Evolutionary conservation across 148 eudicot genomes (phyloP), one percentile per base, ranked within the genome.

Genomic region (Fagopyrum homotropicum): DNA sequence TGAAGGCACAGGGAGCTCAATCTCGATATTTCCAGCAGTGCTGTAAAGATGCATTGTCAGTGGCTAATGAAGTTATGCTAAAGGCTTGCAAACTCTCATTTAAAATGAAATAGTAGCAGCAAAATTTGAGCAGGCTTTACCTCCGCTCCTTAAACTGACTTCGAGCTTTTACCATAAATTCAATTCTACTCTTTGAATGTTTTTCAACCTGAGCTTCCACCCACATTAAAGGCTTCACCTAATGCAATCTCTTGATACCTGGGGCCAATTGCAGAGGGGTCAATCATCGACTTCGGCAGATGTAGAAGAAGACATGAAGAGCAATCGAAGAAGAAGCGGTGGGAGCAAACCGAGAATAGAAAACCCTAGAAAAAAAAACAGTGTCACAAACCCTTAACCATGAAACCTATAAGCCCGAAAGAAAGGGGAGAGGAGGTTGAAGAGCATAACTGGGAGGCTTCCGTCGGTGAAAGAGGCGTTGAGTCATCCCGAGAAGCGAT

Each of bases 171-270:
- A 95, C 90, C 88, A 81, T 88, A 43, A 95, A 82, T 83, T 95
- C 98, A 73, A 95, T 88, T 72, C 98, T 97, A 79, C 97, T 95
- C 85, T 86, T 89, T 59, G 98, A 92, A 77, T 87, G 91, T 81
- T 84, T 89, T 84, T 95, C 98, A 10, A 90, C 82, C 77, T 90
- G 96, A 85, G 99, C 97, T 84, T 95, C 97, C 44, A 95, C 93
- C 99, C 97, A 95, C 81, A 95, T 89, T 30, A 95, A 85, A 71
- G 98, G 98, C 84, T 90, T 95, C 66, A 95, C 99, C 99, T 95
- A 80, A 75, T 1, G 71, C n/a, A 75, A 59, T 22, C 26, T 22
- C 26, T 22, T 22, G 26, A 22, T 22, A 22, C 26, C 26, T 22
- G 26, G 26, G 0, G 26, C 26, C 26, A 22, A 22, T 22, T 22